Percentiles rank a stretch among this genome's conserved stretches.
Conservation (phyloP, 306 rosid species). For the Castanea sativa region DNA sequence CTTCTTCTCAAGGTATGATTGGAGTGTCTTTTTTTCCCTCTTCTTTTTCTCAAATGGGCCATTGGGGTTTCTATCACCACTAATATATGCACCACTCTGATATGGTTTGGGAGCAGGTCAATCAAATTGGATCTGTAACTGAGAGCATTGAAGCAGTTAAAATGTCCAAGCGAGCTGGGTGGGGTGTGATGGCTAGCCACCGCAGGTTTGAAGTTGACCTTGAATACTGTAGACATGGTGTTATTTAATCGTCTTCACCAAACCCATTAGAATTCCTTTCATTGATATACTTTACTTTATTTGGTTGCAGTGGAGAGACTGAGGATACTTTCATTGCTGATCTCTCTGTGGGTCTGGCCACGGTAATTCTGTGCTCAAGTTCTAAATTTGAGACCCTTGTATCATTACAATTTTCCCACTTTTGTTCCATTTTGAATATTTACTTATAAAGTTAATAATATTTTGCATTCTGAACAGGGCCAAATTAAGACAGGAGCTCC, state of each 20-base stretch:
- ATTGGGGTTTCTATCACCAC: background rate
- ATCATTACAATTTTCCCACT: background rate
- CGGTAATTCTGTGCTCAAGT: conserved; percentile 49
- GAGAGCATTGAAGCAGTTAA: conserved; percentile 97
- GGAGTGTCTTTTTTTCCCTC: background rate
- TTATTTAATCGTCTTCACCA: background rate
- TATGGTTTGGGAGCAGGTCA: conserved; percentile 52
- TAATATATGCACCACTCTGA: background rate
- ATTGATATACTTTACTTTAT: conserved; percentile 20
- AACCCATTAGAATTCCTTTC: background rate
- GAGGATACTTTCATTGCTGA: conserved; percentile 99
- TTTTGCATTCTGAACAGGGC: conserved; percentile 55
- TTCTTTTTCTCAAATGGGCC: background rate
- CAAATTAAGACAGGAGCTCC: conserved; percentile 99
- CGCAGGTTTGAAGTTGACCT: conserved; percentile 61
- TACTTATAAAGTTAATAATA: background rate
- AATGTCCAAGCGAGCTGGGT: conserved; percentile 95
- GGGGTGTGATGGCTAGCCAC: conserved; percentile 99
- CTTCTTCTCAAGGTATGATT: conserved; percentile 81
- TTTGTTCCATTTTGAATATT: background rate
- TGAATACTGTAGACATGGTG: conserved; percentile 15
- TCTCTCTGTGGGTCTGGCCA: conserved; percentile 92
- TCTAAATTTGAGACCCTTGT: background rate
- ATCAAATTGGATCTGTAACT: conserved; percentile 95
- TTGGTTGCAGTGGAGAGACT: conserved; percentile 88